Percentiles rank a stretch among this genome's conserved stretches.
These are phyloP conservation scores for Teratosphaeria viscida DNA, from an alignment of 2,329 filamentous ascomycete genomes.

Conservation along the genomic window DNA sequence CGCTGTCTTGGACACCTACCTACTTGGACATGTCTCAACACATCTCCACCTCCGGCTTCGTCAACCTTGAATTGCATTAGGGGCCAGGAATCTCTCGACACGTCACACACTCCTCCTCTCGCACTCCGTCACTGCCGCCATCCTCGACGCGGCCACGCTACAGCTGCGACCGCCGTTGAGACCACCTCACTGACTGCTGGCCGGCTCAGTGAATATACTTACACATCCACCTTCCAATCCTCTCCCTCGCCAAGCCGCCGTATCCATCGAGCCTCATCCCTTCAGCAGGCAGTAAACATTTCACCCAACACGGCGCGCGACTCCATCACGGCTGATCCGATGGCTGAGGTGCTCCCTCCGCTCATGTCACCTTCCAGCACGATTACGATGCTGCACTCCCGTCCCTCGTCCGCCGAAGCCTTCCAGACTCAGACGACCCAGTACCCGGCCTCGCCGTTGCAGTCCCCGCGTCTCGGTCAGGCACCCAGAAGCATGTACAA, in stretches of 20 bases:
- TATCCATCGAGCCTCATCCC: conserved; percentile 6
- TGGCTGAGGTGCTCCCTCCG: conserved; percentile 38
- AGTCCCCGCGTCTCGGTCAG: conserved; percentile 30
- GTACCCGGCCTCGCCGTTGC: conserved; percentile 15
- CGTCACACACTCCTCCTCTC: not conserved
- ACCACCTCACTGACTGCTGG: conserved; percentile 20
- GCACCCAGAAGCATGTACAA: conserved; percentile 35
- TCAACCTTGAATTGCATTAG: not conserved
- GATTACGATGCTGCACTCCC: conserved; percentile 40
- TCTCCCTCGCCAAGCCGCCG: conserved; percentile 9
- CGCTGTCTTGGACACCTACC: not conserved
- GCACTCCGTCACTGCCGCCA: not conserved
- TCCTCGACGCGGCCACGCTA: not conserved
- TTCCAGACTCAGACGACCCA: conserved; percentile 30
- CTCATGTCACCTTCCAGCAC: conserved; percentile 36
- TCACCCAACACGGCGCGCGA: conserved; percentile 4
- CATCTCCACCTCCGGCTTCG: not conserved
- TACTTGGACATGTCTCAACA: not conserved
- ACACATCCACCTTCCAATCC: conserved; percentile 8
- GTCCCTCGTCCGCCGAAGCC: conserved; percentile 36
- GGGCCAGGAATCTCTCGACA: not conserved
- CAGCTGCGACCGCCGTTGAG: not conserved
- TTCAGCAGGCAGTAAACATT: conserved; percentile 6
- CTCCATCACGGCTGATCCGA: conserved; percentile 18
- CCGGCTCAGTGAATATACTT: conserved; percentile 17